Conservation (phyloP, 441 rosid species). For the Daphne laureola region DNA sequence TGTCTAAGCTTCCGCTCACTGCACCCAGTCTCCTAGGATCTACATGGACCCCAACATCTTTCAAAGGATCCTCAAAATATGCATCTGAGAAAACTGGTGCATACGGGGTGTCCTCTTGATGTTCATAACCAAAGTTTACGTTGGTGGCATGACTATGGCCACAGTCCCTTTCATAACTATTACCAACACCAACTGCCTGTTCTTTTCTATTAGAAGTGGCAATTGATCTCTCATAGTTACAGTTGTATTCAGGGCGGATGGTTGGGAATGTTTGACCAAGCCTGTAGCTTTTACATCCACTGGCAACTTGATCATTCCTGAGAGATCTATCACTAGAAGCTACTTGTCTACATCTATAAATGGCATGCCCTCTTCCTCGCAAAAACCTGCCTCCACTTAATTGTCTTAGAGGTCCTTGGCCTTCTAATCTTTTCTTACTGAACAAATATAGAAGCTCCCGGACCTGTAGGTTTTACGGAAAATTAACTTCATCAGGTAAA, state of each 20-base stretch:
- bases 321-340: constrained; percentile 9
- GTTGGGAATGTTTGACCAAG: constrained; percentile 13
- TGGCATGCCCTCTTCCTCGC: constrained; percentile 6
- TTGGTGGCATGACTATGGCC: constrained; percentile 17
- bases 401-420: constrained; percentile 13
- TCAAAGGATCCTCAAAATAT: constrained; percentile 15
- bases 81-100: constrained; percentile 12
- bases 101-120: constrained; percentile 12
- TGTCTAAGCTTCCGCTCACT: constrained; percentile 16
- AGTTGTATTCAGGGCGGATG: constrained; percentile 14
- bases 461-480: constrained; percentile 28
- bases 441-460: constrained; percentile 37
- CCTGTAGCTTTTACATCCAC: constrained; percentile 15
- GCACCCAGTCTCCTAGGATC: constrained; percentile 1
- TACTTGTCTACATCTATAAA: constrained; percentile 14
- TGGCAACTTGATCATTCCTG: constrained; percentile 7
- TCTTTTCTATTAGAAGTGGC: not conserved
- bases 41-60: constrained; percentile 12
- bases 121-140: constrained; percentile 13
- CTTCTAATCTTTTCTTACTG: constrained; percentile 27
- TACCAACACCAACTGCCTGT: no score
- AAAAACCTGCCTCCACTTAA: constrained; percentile 7
- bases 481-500: no score
- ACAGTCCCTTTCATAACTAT: not conserved
- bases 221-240: constrained; percentile 11